Percentiles rank a stretch among this genome's conserved stretches.
These are phyloP conservation scores for Lactifluus pinguis DNA, from an alignment of 768 basidiomycete species.

Conservation along the genomic window DNA sequence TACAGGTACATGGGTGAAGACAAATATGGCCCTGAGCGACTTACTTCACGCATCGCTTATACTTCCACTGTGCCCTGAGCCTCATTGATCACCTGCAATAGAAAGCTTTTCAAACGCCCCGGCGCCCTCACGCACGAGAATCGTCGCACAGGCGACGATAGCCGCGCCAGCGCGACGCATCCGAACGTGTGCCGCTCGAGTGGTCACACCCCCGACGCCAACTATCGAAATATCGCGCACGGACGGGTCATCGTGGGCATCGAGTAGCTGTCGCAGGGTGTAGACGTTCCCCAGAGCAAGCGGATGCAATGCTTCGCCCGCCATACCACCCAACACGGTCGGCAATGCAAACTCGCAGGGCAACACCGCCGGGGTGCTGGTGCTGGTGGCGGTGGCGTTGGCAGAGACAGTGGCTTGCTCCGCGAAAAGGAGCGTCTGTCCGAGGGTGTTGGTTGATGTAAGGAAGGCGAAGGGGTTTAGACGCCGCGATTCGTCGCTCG, in stretches of 20 bases:
- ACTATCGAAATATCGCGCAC: slow-evolving; percentile 50
- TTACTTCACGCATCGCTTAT: slow-evolving; percentile 28
- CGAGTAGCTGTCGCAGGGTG: slow-evolving; percentile 47
- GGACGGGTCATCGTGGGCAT: slow-evolving; percentile 31
- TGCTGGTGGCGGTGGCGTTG: not conserved
- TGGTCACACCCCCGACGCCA: slow-evolving; percentile 77
- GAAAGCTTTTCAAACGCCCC: slow-evolving; percentile 28
- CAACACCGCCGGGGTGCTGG: not conserved
- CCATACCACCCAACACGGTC: slow-evolving; percentile 59
- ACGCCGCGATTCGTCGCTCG: slow-evolving; percentile 9
- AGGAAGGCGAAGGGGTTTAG: slow-evolving; percentile 17
- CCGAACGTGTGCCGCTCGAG: slow-evolving; percentile 45
- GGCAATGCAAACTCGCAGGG: slow-evolving; percentile 47
- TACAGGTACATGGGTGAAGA: not conserved
- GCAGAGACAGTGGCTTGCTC: not conserved
- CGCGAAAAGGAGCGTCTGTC: slow-evolving; percentile 14
- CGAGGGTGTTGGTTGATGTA: slow-evolving; percentile 20
- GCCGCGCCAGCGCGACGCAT: slow-evolving; percentile 72
- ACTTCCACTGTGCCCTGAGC: not conserved
- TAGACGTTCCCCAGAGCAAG: slow-evolving; percentile 73
- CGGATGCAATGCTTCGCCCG: slow-evolving; percentile 67
- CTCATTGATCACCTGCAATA: slow-evolving; percentile 25
- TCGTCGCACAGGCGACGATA: slow-evolving; percentile 57
- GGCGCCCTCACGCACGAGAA: slow-evolving; percentile 36
- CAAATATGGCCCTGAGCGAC: not conserved